A percentile compares a stretch with the other conserved stretches of the same genome.
Conservation (phyloP, 768 basidiomycete species). For the Tylopilus cervinicoccineus region DNA sequence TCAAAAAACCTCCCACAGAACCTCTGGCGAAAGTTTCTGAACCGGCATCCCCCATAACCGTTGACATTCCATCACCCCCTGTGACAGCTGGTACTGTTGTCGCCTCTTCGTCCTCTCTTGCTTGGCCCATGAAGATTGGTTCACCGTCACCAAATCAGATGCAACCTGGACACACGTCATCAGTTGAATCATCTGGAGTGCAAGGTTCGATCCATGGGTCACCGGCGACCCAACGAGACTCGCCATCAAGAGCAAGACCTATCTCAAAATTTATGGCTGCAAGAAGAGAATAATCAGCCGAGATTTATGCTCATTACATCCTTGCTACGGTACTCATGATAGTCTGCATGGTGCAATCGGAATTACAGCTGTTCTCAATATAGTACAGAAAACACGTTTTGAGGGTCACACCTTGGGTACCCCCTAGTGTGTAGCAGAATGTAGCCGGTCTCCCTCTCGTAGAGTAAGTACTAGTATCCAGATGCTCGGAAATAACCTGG, state of each 20-base stretch:
- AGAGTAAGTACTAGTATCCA: too few relatives aligned
- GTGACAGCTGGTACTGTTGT: conserved; percentile 1
- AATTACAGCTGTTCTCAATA: too few relatives aligned
- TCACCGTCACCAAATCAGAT: conserved; percentile 16
- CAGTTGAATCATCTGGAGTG: conserved; percentile 11
- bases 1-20: conserved; percentile 14
- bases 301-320: neutral
- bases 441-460: too few relatives aligned
- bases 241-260: conserved; percentile 10
- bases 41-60: conserved; percentile 6
- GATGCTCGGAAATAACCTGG: too few relatives aligned
- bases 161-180: conserved; percentile 24
- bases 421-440: too few relatives aligned
- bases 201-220: conserved; percentile 6
- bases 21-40: neutral
- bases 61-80: conserved; percentile 21
- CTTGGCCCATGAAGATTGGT: conserved; percentile 8
- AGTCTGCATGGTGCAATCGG: neutral
- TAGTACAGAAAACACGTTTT: too few relatives aligned
- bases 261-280: conserved; percentile 34
- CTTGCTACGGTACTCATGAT: neutral
- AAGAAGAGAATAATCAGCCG: conserved; percentile 20
- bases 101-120: conserved; percentile 3
- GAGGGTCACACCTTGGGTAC: too few relatives aligned
- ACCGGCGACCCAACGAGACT: neutral